Percentiles rank a stretch among this genome's conserved stretches.
Conservation (phyloP, 352 stramenopile genomes). For the Vaucheria bursata region DNA sequence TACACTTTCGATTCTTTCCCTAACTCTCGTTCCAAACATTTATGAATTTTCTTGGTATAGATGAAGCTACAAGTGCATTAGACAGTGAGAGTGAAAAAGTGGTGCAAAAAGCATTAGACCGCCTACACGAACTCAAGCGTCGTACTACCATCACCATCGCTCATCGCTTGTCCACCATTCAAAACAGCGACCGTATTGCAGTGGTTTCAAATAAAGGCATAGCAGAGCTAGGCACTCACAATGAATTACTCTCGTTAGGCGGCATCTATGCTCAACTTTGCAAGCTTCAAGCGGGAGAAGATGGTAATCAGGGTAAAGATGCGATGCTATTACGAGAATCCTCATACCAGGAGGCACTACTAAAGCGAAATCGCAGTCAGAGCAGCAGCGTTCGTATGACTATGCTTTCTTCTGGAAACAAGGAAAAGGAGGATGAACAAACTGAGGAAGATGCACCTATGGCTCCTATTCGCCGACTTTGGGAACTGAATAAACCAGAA, state of each 20-base stretch:
- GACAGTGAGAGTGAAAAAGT: slow-evolving; percentile 50
- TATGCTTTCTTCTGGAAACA: neutral
- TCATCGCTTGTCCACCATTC: slow-evolving; percentile 49
- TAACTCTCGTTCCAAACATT: no score
- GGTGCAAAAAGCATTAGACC: slow-evolving; percentile 60
- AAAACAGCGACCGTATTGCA: slow-evolving; percentile 4
- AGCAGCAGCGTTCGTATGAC: neutral
- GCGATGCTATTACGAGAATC: no score
- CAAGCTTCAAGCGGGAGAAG: neutral
- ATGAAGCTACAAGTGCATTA: slow-evolving; percentile 20
- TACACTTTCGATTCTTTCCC: no score
- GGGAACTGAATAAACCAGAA: slow-evolving; percentile 38
- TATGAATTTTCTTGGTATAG: no score
- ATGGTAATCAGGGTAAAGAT: no score
- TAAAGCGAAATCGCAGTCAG: neutral
- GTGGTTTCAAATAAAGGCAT: slow-evolving; percentile 29
- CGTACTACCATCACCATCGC: slow-evolving; percentile 11
- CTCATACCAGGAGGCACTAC: neutral
- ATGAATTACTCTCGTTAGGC: neutral
- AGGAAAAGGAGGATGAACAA: slow-evolving; percentile 8
- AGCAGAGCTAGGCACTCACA: slow-evolving; percentile 35
- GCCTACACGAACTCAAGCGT: slow-evolving; percentile 38
- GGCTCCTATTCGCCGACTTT: slow-evolving; percentile 18
- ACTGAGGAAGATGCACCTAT: slow-evolving; percentile 23
- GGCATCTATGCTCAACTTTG: neutral